Evolutionary conservation across 768 basidiomycete species (phyloP), one percentile per base, ranked within the genome.

Genomic region (Naganishia vishniacii): DNA sequence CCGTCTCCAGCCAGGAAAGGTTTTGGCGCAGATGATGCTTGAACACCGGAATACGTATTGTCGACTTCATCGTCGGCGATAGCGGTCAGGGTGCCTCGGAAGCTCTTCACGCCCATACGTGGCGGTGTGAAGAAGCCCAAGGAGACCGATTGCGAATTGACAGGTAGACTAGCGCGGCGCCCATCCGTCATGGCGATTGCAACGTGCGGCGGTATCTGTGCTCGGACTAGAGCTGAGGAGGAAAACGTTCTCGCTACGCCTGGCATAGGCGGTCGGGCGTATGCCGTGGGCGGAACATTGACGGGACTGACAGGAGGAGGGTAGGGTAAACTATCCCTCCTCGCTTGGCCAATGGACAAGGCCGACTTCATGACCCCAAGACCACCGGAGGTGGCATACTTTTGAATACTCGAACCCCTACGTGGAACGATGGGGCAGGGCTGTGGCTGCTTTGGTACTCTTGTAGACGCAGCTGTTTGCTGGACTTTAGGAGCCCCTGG

Each of bases 71-170:
- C 63, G 56, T 76, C 75, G 34, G 68, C 70, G 67, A 76, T 76
- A 20, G 72, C 67, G 26, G 64, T 65, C 12, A 77, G 66, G 45
- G 59, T 26, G 8, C 23, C 18, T 15, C n/a, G 13, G 8, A 13
- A 26, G 8, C 47, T 48, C 45, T 46, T 62, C 25, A 67, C 63
- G 6, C 70, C 71, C 18, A 66, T 66, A 23, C 75, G 56, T 28
- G 75, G 75, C 13, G 75, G 75, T 3, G 71, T 74, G 62, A 76
- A 76, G 0, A 73, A 71, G 13, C 70, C 72, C 15, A 72, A 70
- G 3, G 73, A 72, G 26, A 76, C 61, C 9, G 32, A 63, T 49
- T 32, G 64, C 26, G 48, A 49, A 44, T 45, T 49, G 59, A 29
- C 28, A 3, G 67, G 67, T 16, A 68, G 31, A 59, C 64, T 65